phyloP scores from a whole-genome alignment of 2,329 filamentous ascomycete genomes.

The Ceratocystis destructans region DNA sequence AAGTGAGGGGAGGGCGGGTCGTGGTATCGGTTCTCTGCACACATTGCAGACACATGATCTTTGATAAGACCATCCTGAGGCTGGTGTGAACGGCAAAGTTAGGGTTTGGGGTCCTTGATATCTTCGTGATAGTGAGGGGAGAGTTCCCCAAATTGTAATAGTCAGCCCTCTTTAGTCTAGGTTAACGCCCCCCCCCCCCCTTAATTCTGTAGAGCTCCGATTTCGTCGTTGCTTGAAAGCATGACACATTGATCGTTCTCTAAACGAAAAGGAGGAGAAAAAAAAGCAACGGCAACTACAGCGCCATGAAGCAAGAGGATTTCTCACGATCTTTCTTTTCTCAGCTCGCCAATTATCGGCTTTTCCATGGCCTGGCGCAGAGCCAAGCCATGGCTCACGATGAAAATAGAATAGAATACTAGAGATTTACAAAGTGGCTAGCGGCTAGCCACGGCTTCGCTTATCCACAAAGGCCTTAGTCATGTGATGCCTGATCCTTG shows the following conservation, averaged over 20 bases:
- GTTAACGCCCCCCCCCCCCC: too few species aligned
- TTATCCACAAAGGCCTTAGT: not conserved
- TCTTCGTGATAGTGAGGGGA: too few species aligned
- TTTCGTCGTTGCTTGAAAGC: not conserved
- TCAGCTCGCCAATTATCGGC: constrained; percentile 16
- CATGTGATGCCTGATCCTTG: constrained; percentile 3
- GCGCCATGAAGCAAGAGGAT: not conserved
- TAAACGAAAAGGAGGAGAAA: not conserved
- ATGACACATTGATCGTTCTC: not conserved
- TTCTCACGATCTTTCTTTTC: not conserved
- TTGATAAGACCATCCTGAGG: too few species aligned
- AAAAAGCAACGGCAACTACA: not conserved
- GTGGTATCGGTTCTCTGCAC: too few species aligned
- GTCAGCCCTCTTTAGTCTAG: too few species aligned
- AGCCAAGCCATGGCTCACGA: not conserved
- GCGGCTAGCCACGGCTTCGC: constrained; percentile 9
- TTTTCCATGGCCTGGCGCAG: not conserved
- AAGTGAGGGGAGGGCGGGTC: too few species aligned
- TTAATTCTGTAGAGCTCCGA: not conserved
- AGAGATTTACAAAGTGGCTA: not conserved
- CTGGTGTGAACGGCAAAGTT: too few species aligned
- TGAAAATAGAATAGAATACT: not conserved
- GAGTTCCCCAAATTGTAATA: too few species aligned
- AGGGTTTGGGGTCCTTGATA: too few species aligned
- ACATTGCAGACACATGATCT: too few species aligned